Base-by-base conservation (phyloP, 495 filamentous ascomycete species). In the Penicillium herquei region DNA sequence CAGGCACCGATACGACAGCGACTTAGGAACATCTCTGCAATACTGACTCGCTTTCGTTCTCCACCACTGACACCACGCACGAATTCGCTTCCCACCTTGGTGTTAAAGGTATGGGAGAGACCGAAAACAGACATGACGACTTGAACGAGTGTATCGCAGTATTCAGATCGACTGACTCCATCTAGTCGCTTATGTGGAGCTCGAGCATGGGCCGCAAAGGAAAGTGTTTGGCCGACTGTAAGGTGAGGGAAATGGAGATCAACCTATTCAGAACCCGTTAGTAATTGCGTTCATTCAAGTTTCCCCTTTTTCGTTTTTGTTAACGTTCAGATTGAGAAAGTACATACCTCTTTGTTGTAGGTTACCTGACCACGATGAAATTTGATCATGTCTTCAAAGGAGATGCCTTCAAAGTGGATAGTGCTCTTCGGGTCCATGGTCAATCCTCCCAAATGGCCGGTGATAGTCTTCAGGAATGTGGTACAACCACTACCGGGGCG, bases 1-100 rank as follows among this genome's bases (percentile, higher is more conserved):
- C 90, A 94, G 4, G 83, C 88, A 45, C 83, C 79, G 30, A 96
- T 75, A 51, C 82, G 83, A 18, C 84, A 84, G 46, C 88, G 84
- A 7, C 86, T 85, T 12, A 90, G 42, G 13, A 66, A 61, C 64
- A 81, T 80, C 61, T 84, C 73, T 2, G 74, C 76, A 32, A 78
- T 78, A 58, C 68, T 89, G 14, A 74, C 64, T 16, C 69, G 83
- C 73, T 93, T 94, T 21, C 89, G 74, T 68, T 96, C 91, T 18
- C 91, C 91, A 35, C 91, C 91, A 33, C 85, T 89, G n/a, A 95
- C 82, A 56, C 91, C 85, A 56, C 70, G 87, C 75, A 59, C 84
- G 45, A 68, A 72, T 14, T 74, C 62, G 56, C 63, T 68, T 46
- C 71, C 71, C 74, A 76, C 71, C 39, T 72, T 73, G 39, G 73